Evolutionary conservation across 2,329 filamentous ascomycete genomes (phyloP), one percentile per base, ranked within the genome.

Genomic region (Camptophora hylomeconis): DNA sequence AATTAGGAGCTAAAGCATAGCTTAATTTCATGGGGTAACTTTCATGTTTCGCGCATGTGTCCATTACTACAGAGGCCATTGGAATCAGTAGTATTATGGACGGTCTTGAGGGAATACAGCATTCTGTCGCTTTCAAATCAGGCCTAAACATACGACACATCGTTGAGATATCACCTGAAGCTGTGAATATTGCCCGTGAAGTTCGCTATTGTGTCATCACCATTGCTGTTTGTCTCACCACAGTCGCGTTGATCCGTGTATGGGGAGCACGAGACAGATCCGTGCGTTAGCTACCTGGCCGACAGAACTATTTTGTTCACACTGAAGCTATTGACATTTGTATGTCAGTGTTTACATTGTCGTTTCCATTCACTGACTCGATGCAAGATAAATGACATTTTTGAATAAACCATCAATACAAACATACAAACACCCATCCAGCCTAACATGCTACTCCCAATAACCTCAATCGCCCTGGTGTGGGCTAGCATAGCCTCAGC

Each of bases 61-160:
- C n/a, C n/a, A n/a, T n/a, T n/a, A n/a, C n/a, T n/a, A n/a, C n/a
- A n/a, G n/a, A n/a, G n/a, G n/a, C n/a, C n/a, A n/a, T n/a, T n/a
- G n/a, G n/a, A n/a, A n/a, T n/a, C n/a, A n/a, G n/a, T n/a, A n/a
- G n/a, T 26, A 34, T 31, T 14, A 42, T 42, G 58, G 40, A 33
- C 19, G 24, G 18, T 13, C 10, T 33, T 11, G 31, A 42, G 26
- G 56, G 53, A 32, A 52, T 65, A 29, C 57, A 55, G 42, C 62
- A 65, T 46, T 52, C 57, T 37, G 47, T 63, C 37, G 49, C 51
- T 37, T 53, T 58, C 27, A 50, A 51, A 26, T 52, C 45, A 39
- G n/a, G n/a, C n/a, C 41, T 63, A 33, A 50, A 58, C 31, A 58
- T 71, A 39, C 53, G 58, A 37, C 65, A 71, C 41, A 58, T 58